Evolutionary conservation across 129 eudicot species (phyloP).

Genomic region (Logfia minima): DNA sequence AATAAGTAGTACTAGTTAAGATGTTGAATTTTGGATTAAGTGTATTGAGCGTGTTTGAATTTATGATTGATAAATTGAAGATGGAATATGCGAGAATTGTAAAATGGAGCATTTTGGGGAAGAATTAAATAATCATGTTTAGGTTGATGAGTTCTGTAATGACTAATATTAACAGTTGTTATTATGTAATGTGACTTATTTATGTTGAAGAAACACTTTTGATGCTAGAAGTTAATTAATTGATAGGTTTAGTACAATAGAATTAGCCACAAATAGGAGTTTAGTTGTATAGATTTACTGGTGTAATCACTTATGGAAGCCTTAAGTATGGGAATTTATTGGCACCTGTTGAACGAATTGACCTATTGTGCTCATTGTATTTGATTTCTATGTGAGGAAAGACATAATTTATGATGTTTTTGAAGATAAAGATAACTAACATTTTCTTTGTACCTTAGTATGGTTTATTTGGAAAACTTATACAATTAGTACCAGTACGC

Average conservation of each 20-base stretch:
- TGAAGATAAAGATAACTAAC: neutral
- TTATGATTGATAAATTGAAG: neutral
- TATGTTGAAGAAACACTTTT: neutral
- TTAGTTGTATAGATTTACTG: no score
- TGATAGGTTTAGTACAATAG: constrained; percentile 11
- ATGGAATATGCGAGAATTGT: no score
- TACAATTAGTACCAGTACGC: no score
- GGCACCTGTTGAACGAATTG: neutral
- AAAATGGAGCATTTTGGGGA: neutral
- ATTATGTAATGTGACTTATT: neutral
- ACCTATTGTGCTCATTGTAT: neutral
- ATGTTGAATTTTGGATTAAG: neutral
- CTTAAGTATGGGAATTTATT: neutral
- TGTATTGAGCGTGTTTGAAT: neutral
- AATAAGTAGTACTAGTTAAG: no score
- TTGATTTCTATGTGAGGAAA: neutral
- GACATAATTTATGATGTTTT: neutral
- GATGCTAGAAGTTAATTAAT: neutral
- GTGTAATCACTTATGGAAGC: neutral
- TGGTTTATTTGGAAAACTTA: no score
- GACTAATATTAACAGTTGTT: neutral
- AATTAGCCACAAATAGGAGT: neutral
- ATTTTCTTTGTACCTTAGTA: neutral
- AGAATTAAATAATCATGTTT: neutral
- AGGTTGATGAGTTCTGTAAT: neutral